A percentile compares a stretch with the other conserved stretches of the same genome.
Evolutionary conservation across 257 asterid genomes (phyloP).

Genomic region (Scutellaria barbata): DNA sequence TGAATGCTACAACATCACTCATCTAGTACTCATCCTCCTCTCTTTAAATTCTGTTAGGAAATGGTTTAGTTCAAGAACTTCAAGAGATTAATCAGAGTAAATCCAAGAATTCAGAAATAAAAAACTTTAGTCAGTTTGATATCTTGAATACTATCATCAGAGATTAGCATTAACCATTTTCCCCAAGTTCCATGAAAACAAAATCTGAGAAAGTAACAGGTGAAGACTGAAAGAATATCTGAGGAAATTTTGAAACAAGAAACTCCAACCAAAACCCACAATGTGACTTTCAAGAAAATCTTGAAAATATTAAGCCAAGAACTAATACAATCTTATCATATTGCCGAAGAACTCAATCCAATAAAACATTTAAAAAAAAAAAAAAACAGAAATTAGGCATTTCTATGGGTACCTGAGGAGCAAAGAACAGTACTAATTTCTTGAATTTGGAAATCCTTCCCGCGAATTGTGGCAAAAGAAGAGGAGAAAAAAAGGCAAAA

Average conservation of each 20-base stretch:
- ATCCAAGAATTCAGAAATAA: neutral
- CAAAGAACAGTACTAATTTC: conserved; percentile 25
- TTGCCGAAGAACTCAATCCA: conserved; percentile 15
- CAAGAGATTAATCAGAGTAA: neutral
- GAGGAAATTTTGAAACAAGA: neutral
- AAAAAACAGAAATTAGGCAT: conserved; percentile 5
- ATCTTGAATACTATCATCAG: conserved; percentile 17
- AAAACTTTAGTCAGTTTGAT: conserved; percentile 32
- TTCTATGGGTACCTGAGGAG: conserved; percentile 33
- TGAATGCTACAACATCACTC: conserved; percentile 32
- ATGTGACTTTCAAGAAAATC: neutral
- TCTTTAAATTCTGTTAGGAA: neutral
- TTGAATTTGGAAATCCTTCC: conserved; percentile 41
- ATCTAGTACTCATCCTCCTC: conserved; percentile 7
- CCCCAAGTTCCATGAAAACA: neutral
- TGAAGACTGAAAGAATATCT: neutral
- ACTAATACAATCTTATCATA: conserved; percentile 3
- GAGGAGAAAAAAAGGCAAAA: conserved; percentile 12
- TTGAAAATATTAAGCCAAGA: conserved; percentile 18
- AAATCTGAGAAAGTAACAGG: conserved; percentile 15
- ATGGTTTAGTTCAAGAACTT: conserved; percentile 20
- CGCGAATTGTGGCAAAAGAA: conserved; percentile 49
- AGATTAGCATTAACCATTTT: conserved; percentile 5
- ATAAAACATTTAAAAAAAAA: conserved; percentile 29
- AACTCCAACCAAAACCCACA: neutral